Percentiles rank a stretch among this genome's conserved stretches.
phyloP scores from a whole-genome alignment of 805 yeast species.

The Teunomyces funiuensis region DNA sequence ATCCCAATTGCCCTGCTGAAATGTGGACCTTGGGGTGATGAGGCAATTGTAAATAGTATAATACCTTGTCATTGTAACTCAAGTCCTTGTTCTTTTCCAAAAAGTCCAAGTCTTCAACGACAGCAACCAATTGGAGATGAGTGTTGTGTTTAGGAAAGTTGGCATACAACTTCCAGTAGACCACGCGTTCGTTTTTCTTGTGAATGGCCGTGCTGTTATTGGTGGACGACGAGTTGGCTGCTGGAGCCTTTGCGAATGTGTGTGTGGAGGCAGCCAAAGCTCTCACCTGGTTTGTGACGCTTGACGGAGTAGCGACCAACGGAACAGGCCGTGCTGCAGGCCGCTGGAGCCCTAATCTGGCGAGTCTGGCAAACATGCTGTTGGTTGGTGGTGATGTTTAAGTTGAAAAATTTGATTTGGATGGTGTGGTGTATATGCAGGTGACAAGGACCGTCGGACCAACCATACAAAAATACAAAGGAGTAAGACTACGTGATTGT shows the following conservation, averaged over 20 bases:
- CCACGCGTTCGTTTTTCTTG: slow-evolving; percentile 29
- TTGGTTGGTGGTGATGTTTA: not conserved
- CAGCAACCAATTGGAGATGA: slow-evolving; percentile 70
- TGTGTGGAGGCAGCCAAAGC: slow-evolving; percentile 1
- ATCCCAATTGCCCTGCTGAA: slow-evolving; percentile 85
- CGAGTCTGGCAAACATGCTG: slow-evolving; percentile 12
- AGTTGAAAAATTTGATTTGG: slow-evolving; percentile 2
- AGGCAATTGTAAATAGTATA: slow-evolving; percentile 76
- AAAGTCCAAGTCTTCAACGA: slow-evolving; percentile 62
- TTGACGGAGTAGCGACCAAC: not conserved
- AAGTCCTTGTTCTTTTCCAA: slow-evolving; percentile 54
- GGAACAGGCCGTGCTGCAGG: slow-evolving; percentile 1
- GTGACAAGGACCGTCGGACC: too few relatives aligned
- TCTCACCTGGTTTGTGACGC: slow-evolving; percentile 1
- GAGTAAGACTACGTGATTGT: too few relatives aligned
- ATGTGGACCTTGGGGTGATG: slow-evolving; percentile 69
- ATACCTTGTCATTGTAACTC: slow-evolving; percentile 65
- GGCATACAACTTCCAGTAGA: slow-evolving; percentile 74
- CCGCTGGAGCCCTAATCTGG: slow-evolving; percentile 8
- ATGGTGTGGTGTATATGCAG: slow-evolving; percentile 1
- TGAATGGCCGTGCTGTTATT: slow-evolving; percentile 3
- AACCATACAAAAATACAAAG: too few relatives aligned
- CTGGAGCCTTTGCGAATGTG: not conserved
- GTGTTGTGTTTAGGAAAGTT: slow-evolving; percentile 82
- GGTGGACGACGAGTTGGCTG: slow-evolving; percentile 1